Percentiles rank a stretch among this genome's conserved stretches.
phyloP scores from a whole-genome alignment of 2,329 filamentous ascomycete species.

The Zymoseptoria tritici region DNA sequence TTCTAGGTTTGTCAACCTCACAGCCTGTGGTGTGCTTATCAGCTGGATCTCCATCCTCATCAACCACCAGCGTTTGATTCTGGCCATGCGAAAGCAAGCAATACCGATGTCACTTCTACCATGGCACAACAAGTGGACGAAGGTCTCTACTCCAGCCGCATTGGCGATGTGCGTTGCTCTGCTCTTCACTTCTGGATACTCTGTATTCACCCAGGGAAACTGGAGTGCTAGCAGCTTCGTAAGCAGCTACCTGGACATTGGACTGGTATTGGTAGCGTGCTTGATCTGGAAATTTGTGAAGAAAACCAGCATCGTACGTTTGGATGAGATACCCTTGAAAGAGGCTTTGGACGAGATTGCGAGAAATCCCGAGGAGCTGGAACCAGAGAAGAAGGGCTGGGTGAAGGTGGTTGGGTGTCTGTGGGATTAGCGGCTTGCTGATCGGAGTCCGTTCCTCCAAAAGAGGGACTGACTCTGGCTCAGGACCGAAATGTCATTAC shows the following conservation, averaged over 20 bases:
- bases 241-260: constrained; percentile 29
- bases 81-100: constrained; percentile 21
- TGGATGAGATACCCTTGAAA: constrained; percentile 18
- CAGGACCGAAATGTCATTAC: no score
- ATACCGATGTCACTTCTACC: constrained; percentile 19
- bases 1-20: constrained; percentile 37
- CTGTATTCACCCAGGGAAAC: constrained; percentile 22
- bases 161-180: constrained; percentile 25
- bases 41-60: constrained; percentile 44
- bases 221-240: constrained; percentile 28
- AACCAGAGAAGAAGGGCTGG: constrained; percentile 15
- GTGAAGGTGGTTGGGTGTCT: constrained; percentile 14
- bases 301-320: constrained; percentile 18
- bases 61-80: constrained; percentile 15
- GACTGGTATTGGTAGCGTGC: constrained; percentile 19
- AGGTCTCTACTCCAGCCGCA: constrained; percentile 28
- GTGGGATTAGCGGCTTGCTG: constrained; percentile 13
- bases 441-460: background rate
- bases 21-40: constrained; percentile 55
- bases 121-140: constrained; percentile 33
- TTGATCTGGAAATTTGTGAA: constrained; percentile 21
- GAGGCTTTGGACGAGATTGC: constrained; percentile 19
- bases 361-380: constrained; percentile 15
- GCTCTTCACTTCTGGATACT: constrained; percentile 24
- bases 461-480: no score